Conservation (phyloP, 352 stramenopile genomes). For the Globisporangium ultimum region DNA sequence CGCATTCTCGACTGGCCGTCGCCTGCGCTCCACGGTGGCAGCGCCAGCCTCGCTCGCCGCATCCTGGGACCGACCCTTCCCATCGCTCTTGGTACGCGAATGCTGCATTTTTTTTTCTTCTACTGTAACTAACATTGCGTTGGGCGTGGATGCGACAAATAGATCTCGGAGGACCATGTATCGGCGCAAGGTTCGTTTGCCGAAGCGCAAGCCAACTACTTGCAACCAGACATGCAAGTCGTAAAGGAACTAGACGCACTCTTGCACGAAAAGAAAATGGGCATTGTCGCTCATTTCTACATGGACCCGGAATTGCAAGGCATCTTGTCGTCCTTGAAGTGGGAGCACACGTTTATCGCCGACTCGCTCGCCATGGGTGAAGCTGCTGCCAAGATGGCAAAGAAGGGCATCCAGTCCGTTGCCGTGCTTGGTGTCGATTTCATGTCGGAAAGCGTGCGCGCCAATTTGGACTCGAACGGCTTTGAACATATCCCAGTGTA, state of each 20-base stretch:
- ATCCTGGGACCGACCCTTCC: conserved; percentile 75
- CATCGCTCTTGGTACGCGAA: conserved; percentile 68
- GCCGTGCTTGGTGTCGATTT: conserved; percentile 97
- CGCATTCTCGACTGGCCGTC: conserved; percentile 4
- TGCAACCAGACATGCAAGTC: conserved; percentile 78
- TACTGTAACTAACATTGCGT: neutral
- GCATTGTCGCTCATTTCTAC: conserved; percentile 97
- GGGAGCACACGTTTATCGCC: conserved; percentile 92
- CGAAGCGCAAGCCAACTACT: conserved; percentile 84
- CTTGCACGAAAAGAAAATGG: conserved; percentile 92
- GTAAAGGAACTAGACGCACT: conserved; percentile 86
- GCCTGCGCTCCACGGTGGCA: conserved; percentile 33
- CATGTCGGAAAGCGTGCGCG: conserved; percentile 95
- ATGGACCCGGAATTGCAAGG: conserved; percentile 98
- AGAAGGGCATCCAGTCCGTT: conserved; percentile 86
- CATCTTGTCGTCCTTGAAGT: conserved; percentile 77
- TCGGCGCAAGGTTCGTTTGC: conserved; percentile 87
- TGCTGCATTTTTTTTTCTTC: neutral
- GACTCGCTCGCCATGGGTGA: conserved; percentile 98
- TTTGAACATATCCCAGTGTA: conserved; percentile 94
- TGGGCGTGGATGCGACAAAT: neutral
- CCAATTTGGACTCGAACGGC: conserved; percentile 92
- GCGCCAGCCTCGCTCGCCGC: conserved; percentile 56
- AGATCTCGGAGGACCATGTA: conserved; percentile 75
- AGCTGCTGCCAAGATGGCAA: conserved; percentile 93